Conservation (phyloP, 306 rosid genomes). For the Glycyrrhiza uralensis region DNA sequence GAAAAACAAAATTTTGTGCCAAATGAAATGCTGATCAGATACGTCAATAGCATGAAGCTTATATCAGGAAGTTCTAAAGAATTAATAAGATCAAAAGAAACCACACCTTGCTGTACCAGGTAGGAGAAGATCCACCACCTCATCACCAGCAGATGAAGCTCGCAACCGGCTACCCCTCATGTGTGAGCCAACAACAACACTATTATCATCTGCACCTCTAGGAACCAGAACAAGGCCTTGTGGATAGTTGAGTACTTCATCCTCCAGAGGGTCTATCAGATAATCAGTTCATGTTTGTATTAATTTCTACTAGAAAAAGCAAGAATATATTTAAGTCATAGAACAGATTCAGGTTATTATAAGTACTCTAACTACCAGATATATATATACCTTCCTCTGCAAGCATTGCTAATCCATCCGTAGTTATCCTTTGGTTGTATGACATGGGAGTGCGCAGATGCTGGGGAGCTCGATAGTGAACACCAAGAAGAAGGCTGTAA, state of each 20-base stretch:
- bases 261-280: constrained; percentile 88
- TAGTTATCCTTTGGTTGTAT: constrained; percentile 38
- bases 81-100: neutral
- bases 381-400: constrained; percentile 99
- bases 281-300: too few relatives aligned
- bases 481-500: constrained; percentile 94
- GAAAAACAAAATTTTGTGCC: neutral
- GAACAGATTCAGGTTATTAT: too few relatives aligned
- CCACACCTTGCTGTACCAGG: constrained; percentile 97
- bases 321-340: too few relatives aligned
- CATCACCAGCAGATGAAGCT: constrained; percentile 94
- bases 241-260: constrained; percentile 72
- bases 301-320: too few relatives aligned
- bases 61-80: neutral
- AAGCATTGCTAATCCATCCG: constrained; percentile 77
- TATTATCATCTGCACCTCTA: constrained; percentile 62
- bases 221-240: constrained; percentile 97
- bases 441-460: constrained; percentile 50
- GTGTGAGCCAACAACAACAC: constrained; percentile 87
- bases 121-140: constrained; percentile 93
- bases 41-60: neutral
- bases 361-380: too few relatives aligned
- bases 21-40: neutral
- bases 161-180: constrained; percentile 93
- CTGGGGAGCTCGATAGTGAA: constrained; percentile 97